phyloP scores from a whole-genome alignment of 2,329 filamentous ascomycete species.

The Tolypocladium amazonense region DNA sequence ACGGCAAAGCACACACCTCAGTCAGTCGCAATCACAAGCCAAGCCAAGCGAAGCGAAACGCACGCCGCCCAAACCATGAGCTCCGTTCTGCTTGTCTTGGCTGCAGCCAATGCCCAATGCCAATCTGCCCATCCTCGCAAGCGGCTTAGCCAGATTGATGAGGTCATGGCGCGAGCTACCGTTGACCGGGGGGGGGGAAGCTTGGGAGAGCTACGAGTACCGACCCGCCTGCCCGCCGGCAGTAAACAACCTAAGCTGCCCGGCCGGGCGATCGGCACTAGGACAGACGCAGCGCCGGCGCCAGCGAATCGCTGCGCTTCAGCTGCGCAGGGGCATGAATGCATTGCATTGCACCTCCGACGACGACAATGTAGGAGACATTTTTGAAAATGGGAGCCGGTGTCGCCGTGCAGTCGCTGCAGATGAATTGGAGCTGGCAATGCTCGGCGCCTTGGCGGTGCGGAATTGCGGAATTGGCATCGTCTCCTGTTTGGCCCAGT shows the following conservation, averaged over 20 bases:
- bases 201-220: too few relatives aligned
- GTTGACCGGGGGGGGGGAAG: background rate
- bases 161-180: slow-evolving; percentile 1
- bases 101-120: background rate
- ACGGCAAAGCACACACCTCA: background rate
- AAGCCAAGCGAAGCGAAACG: background rate
- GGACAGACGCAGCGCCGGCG: background rate
- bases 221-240: background rate
- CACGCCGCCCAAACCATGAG: background rate
- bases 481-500: background rate
- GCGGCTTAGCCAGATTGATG: background rate
- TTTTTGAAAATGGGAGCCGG: background rate
- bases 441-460: background rate
- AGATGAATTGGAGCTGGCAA: background rate
- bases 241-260: too few relatives aligned
- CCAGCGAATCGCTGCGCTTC: background rate
- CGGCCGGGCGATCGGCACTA: background rate
- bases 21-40: background rate
- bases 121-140: background rate
- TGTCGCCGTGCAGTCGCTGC: background rate
- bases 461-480: background rate
- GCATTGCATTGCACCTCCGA: too few relatives aligned
- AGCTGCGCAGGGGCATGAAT: background rate
- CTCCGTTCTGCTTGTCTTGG: background rate
- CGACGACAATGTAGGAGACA: too few relatives aligned